Conservation (phyloP, 2,329 filamentous ascomycete genomes). For the Calonectria leucothoes region DNA sequence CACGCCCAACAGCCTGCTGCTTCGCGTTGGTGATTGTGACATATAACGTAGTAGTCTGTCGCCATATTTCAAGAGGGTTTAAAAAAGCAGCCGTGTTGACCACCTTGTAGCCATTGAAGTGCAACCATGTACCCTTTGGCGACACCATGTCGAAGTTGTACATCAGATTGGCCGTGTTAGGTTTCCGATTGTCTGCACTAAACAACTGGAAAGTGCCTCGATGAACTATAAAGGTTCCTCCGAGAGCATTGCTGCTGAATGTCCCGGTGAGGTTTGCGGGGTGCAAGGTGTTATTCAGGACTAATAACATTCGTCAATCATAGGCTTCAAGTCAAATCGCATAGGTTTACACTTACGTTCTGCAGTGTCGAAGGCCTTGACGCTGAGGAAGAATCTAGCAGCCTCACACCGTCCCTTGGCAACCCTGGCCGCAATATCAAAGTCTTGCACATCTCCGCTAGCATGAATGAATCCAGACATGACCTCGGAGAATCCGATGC, state of each 20-base stretch:
- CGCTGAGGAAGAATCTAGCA: conserved; percentile 70
- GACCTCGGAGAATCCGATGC: conserved; percentile 72
- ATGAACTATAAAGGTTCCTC: conserved; percentile 67
- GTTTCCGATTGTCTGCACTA: conserved; percentile 62
- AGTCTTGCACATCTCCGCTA: conserved; percentile 12
- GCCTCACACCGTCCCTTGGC: conserved; percentile 59
- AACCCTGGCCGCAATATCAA: conserved; percentile 23
- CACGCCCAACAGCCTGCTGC: conserved; percentile 58
- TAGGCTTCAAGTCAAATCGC: background rate
- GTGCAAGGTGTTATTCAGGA: conserved; percentile 24
- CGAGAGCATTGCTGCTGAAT: conserved; percentile 48
- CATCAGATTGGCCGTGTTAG: conserved; percentile 68
- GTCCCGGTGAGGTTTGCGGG: conserved; percentile 66
- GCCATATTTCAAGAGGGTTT: conserved; percentile 68
- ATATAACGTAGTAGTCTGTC: conserved; percentile 71
- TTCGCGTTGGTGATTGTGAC: conserved; percentile 64
- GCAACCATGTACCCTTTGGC: conserved; percentile 61
- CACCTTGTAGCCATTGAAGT: conserved; percentile 72
- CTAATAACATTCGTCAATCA: conserved; percentile 38
- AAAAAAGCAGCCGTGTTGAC: conserved; percentile 71
- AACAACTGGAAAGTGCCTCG: conserved; percentile 70
- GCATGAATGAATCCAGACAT: conserved; percentile 71
- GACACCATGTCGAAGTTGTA: conserved; percentile 73
- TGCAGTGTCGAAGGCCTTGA: conserved; percentile 63
- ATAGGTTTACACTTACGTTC: conserved; percentile 22